Conservation (phyloP, 345 rosid genomes). For the Acer campestre region DNA sequence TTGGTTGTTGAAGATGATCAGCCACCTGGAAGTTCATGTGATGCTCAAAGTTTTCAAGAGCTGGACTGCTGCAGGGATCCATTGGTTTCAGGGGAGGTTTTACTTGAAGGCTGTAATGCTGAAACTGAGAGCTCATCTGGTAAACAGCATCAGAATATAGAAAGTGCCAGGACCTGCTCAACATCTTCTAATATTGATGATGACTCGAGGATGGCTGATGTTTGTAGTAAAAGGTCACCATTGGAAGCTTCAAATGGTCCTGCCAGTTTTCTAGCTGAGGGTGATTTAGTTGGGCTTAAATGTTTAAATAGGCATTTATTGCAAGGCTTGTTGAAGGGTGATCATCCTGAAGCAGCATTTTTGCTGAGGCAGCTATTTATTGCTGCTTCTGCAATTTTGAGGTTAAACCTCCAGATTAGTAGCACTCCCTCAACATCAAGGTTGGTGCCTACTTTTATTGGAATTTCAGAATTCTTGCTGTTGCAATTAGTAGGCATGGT, state of each 20-base stretch:
- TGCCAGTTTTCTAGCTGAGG: conserved; percentile 34
- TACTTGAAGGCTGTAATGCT: conserved; percentile 9
- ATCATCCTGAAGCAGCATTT: conserved; percentile 53
- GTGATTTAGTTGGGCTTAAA: conserved; percentile 33
- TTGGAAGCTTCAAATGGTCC: conserved; percentile 33
- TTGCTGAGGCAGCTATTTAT: conserved; percentile 73
- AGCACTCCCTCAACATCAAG: conserved; percentile 40
- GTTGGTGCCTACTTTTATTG: conserved; percentile 45
- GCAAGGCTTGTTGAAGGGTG: conserved; percentile 56
- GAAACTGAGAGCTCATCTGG: conserved; percentile 10
- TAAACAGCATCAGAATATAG: conserved; percentile 19
- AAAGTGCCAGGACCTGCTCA: conserved; percentile 12
- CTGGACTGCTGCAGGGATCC: conserved; percentile 16
- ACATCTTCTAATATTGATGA: conserved; percentile 22
- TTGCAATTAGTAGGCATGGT: conserved; percentile 50
- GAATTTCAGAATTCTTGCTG: conserved; percentile 56
- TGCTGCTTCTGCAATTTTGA: conserved; percentile 68
- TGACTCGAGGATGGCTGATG: conserved; percentile 24
- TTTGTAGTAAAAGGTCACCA: neutral
- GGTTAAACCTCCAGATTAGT: conserved; percentile 56
- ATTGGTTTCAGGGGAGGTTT: conserved; percentile 19
- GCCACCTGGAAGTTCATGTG: conserved; percentile 28
- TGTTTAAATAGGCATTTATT: conserved; percentile 42
- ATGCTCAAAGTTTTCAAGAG: conserved; percentile 26
- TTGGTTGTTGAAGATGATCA: conserved; percentile 44